Conservation (phyloP, 129 eudicot genomes). For the Pseudognaphalium luteoalbum region DNA sequence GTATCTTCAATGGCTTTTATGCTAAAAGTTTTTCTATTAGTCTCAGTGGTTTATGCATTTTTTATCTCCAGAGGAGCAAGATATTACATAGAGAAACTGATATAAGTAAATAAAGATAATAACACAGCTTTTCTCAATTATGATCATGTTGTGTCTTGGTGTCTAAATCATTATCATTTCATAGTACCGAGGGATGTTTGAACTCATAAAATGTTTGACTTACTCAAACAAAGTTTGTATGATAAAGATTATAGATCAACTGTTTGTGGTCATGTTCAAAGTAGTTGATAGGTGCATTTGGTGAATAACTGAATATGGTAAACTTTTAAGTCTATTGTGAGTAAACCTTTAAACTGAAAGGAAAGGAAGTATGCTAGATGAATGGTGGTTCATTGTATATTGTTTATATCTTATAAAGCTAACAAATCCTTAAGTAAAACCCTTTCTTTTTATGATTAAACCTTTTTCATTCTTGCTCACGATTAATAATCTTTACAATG, state of each 20-base stretch:
- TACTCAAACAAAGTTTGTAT: background rate
- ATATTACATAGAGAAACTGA: background rate
- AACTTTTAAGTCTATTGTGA: background rate
- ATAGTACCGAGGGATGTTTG: background rate
- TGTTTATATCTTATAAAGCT: slow-evolving; percentile 5
- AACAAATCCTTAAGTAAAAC: background rate
- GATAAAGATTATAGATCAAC: background rate
- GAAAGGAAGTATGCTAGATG: slow-evolving; percentile 1
- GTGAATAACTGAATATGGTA: slow-evolving; percentile 13
- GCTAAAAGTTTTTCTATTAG: background rate
- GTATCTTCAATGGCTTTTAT: background rate
- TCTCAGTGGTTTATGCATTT: background rate
- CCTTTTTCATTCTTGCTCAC: background rate
- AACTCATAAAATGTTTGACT: background rate
- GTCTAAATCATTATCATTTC: slow-evolving; percentile 1
- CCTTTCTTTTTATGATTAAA: background rate
- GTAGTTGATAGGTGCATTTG: background rate
- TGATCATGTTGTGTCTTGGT: background rate
- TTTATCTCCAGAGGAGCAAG: background rate
- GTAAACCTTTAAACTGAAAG: background rate
- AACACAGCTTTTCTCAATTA: background rate
- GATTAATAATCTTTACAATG: background rate
- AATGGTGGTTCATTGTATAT: slow-evolving; percentile 1
- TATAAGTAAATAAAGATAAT: background rate
- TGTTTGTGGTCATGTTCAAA: background rate